These are phyloP conservation scores for Neurospora sp. DNA, from an alignment of 495 filamentous ascomycete genomes.

Conservation along the genomic window DNA sequence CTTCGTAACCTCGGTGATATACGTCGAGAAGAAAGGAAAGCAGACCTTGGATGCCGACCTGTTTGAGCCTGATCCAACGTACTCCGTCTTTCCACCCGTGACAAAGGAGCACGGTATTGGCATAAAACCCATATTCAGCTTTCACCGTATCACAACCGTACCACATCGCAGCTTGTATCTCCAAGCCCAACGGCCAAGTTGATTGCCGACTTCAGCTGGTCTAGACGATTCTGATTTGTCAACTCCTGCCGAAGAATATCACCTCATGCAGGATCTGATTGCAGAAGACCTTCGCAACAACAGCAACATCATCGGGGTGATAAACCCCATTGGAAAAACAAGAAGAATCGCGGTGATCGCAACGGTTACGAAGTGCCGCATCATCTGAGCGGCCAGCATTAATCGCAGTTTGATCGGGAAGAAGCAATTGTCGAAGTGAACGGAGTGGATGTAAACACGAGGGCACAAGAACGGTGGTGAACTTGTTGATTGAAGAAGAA, in stretches of 20 bases:
- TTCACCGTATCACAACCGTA: neutral
- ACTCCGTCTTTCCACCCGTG: constrained; percentile 8
- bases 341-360: neutral
- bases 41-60: neutral
- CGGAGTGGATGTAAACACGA: neutral
- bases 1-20: neutral
- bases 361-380: neutral
- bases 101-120: constrained; percentile 20
- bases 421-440: neutral
- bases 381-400: neutral
- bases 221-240: neutral
- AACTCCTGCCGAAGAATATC: neutral
- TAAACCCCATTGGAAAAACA: neutral
- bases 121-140: constrained; percentile 10
- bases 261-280: too few relatives aligned
- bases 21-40: neutral
- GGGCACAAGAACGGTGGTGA: neutral
- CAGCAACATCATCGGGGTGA: neutral
- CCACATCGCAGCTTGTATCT: neutral
- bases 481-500: neutral
- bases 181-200: neutral
- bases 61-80: constrained; percentile 4
- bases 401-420: neutral
- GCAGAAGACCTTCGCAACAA: neutral
- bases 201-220: constrained; percentile 7